A percentile compares a stretch with the other conserved stretches of the same genome.
Conservation (phyloP, 192 early-diverging fungal species). For the Mortierella alpina region DNA sequence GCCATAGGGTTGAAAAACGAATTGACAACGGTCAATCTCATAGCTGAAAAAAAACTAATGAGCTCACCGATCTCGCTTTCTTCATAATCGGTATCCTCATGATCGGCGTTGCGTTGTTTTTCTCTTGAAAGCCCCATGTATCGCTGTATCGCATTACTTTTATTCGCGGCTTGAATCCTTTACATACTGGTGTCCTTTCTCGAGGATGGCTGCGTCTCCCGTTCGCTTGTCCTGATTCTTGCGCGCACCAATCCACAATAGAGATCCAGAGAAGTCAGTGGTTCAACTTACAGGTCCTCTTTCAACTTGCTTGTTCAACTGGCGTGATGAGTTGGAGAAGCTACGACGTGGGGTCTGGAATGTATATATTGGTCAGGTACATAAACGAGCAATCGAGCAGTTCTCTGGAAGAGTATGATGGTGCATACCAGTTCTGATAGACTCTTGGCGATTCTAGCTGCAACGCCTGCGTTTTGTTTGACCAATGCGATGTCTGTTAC, state of each 20-base stretch:
- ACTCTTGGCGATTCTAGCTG: constrained; percentile 78
- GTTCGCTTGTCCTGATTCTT: too few species aligned
- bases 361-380: not conserved
- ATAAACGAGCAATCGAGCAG: not conserved
- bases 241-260: too few species aligned
- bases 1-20: not conserved
- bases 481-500: constrained; percentile 87
- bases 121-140: too few species aligned
- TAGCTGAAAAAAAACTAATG: too few species aligned
- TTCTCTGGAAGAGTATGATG: not conserved
- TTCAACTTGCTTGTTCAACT: constrained; percentile 9
- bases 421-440: constrained; percentile 48
- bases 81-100: too few species aligned
- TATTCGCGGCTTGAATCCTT: too few species aligned
- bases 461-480: constrained; percentile 91
- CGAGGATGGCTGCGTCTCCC: too few species aligned
- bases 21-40: too few species aligned
- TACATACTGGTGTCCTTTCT: too few species aligned
- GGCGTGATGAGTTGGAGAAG: constrained; percentile 31
- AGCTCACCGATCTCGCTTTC: too few species aligned
- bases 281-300: constrained; percentile 35
- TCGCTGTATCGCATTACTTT: too few species aligned
- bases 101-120: too few species aligned
- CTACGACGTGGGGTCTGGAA: not conserved
- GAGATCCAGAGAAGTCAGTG: not conserved